Evolutionary conservation across 345 rosid species (phyloP).

Genomic region (Balakata baccata): DNA sequence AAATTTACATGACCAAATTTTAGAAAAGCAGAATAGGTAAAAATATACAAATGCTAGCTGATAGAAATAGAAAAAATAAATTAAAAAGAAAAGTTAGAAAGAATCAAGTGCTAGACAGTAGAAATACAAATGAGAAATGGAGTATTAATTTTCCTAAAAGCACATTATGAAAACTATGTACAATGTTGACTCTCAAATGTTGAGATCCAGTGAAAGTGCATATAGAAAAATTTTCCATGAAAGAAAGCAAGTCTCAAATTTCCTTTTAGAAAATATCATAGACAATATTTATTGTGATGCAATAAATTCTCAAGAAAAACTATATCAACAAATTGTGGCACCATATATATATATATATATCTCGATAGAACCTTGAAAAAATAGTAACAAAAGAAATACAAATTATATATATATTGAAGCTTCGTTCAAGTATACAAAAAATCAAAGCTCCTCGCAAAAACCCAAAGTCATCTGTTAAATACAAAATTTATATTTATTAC

Average conservation of each 20-base stretch:
- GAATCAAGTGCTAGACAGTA: neutral
- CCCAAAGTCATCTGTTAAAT: neutral
- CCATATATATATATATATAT: neutral
- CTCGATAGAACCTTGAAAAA: neutral
- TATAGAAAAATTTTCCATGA: neutral
- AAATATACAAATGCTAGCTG: neutral
- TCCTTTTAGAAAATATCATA: neutral
- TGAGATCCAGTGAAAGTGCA: neutral
- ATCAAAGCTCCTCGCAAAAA: neutral
- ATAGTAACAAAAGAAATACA: neutral
- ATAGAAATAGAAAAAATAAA: neutral
- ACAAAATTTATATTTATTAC: neutral
- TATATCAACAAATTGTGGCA: neutral
- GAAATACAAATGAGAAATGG: neutral
- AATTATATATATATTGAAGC: neutral
- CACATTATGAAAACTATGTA: neutral
- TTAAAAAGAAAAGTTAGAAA: neutral
- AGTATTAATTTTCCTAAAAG: too few species aligned
- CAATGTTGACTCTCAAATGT: neutral
- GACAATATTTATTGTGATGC: neutral
- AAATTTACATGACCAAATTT: too few species aligned
- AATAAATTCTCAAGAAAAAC: neutral
- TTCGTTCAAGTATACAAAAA: neutral
- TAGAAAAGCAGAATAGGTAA: too few species aligned
- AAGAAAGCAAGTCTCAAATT: neutral